Evolutionary conservation across 2,329 filamentous ascomycete genomes (phyloP), one percentile per base, ranked within the genome.

Genomic region (Scedosporium boydii): DNA sequence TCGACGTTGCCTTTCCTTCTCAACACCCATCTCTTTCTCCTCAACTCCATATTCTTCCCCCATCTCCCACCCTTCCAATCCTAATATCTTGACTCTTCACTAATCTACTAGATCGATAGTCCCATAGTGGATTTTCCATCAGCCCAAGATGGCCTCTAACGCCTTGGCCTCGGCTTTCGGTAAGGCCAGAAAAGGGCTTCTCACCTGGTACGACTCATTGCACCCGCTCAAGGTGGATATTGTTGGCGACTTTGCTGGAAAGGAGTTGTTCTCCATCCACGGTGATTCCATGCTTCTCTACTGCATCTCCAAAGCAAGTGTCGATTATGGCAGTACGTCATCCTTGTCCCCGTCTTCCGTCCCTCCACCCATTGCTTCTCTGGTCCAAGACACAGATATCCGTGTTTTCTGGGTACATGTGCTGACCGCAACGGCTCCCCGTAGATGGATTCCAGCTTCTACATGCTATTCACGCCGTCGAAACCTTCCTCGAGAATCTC

Each of bases 231-330:
- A 65, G n/a, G 78, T 89, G 29, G 87, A 90, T 67, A 80, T 92
- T 2, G 83, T 91, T 3, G 87, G 89, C 48, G 89, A 92, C 69
- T 92, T 89, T 72, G 87, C 87, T 3, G 88, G 89, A 23, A 84
- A 84, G 64, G 88, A 91, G 69, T 78, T 87, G 10, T 92, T 91
- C 70, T 76, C 88, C 23, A 81, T 92, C 34, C 87, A 92, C 66
- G 88, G 88, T 34, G 88, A 93, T 68, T 87, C 87, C 0, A 72
- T 92, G n/a, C 75, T 92, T 10, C 75, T 84, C 6, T 75, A 88
- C 63, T 87, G 82, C 67, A 82, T 91, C 58, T 74, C 76, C n/a
- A 79, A 87, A 66, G 75, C 80, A 10, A 77, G 81, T 23, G 81
- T 92, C 48, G 86, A 91, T 68, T 88, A 89, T 66, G 68, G 80